A percentile compares a stretch with the other conserved stretches of the same genome.
Conservation (phyloP, 352 stramenopile species). For the Pythium rhizo-oryzae region DNA sequence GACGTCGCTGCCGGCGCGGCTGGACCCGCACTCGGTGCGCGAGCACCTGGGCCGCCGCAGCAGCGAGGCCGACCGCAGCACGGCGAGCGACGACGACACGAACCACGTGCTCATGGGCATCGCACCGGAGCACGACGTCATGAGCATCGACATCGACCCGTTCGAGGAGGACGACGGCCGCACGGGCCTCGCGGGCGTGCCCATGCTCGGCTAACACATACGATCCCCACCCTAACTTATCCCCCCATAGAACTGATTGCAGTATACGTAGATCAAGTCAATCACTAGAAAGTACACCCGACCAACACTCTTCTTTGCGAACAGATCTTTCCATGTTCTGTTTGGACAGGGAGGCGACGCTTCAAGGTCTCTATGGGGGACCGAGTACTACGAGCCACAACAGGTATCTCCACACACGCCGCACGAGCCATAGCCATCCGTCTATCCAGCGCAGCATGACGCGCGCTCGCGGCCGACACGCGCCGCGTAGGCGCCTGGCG, state of each 20-base stretch:
- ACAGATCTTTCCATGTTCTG: slow-evolving; percentile 2
- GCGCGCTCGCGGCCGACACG: not conserved
- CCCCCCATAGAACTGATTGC: not conserved
- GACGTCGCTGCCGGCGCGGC: slow-evolving; percentile 11
- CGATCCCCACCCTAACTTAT: slow-evolving; percentile 15
- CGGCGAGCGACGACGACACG: slow-evolving; percentile 7
- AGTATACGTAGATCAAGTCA: slow-evolving; percentile 20
- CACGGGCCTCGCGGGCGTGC: slow-evolving; percentile 15
- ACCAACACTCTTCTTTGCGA: slow-evolving; percentile 9
- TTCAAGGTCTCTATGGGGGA: not conserved
- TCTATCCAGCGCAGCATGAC: not conserved
- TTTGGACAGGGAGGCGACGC: not conserved
- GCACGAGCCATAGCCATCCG: not conserved
- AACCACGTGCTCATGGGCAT: slow-evolving; percentile 4
- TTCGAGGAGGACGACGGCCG: slow-evolving; percentile 21
- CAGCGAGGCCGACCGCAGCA: slow-evolving; percentile 22
- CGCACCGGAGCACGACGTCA: slow-evolving; percentile 23
- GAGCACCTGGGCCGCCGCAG: slow-evolving; percentile 18
- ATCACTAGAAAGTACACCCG: slow-evolving; percentile 9
- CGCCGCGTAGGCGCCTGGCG: not conserved
- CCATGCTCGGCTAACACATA: slow-evolving; percentile 19
- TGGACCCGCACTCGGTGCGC: slow-evolving; percentile 27
- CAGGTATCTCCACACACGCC: too few species aligned
- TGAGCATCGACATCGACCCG: slow-evolving; percentile 32
- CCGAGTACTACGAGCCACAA: too few species aligned